Conservation (phyloP, 768 basidiomycete genomes). For the Hemileccinum rubropunctum region DNA sequence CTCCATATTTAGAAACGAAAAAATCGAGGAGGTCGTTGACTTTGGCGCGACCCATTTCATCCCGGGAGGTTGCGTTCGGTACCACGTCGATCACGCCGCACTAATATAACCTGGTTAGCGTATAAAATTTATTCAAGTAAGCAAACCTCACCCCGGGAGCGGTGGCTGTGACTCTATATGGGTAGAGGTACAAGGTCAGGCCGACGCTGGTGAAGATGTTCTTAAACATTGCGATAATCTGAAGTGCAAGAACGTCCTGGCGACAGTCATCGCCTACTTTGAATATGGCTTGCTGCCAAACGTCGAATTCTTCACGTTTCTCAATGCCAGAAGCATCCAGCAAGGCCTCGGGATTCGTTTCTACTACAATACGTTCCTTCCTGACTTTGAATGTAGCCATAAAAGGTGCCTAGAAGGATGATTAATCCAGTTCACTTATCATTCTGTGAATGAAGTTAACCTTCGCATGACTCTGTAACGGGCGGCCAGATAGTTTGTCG, state of each 20-base stretch:
- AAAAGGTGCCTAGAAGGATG: conserved; percentile 82
- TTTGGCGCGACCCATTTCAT: conserved; percentile 99
- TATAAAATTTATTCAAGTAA: not conserved
- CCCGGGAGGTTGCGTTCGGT: conserved; percentile 94
- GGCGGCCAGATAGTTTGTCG: conserved; percentile 93
- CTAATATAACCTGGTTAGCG: conserved; percentile 40
- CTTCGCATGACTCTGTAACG: conserved; percentile 97
- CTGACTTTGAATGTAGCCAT: conserved; percentile 99
- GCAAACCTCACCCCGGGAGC: conserved; percentile 77
- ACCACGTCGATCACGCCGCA: conserved; percentile 99
- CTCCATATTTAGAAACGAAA: conserved; percentile 91
- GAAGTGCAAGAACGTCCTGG: conserved; percentile 96
- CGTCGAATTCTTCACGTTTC: conserved; percentile 68
- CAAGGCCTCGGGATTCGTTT: conserved; percentile 71
- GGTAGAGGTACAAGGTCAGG: conserved; percentile 86
- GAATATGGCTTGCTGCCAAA: conserved; percentile 99
- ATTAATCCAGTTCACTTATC: conserved; percentile 1
- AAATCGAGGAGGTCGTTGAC: conserved; percentile 95
- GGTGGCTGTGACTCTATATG: conserved; percentile 96
- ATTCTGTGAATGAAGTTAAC: conserved; percentile 36
- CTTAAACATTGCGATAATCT: conserved; percentile 99
- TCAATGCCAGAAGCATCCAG: conserved; percentile 60
- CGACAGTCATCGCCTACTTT: conserved; percentile 99
- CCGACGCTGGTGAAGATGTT: conserved; percentile 92
- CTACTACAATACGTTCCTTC: conserved; percentile 70